These are phyloP conservation scores for Entomortierella lignicola DNA, from an alignment of 192 early-diverging fungal species.

Conservation along the genomic window DNA sequence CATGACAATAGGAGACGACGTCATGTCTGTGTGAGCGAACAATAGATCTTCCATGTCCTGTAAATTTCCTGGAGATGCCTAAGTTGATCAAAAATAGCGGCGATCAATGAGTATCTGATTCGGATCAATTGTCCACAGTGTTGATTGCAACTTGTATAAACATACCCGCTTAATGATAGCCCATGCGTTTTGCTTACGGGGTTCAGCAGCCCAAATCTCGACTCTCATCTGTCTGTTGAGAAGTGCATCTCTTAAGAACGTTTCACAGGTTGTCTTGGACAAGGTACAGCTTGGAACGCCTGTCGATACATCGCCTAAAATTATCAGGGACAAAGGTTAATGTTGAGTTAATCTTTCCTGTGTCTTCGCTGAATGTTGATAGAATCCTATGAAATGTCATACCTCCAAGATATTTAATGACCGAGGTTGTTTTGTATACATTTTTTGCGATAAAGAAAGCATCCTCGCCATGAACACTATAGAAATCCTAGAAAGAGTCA, in stretches of 20 bases:
- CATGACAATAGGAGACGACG: slow-evolving; percentile 83
- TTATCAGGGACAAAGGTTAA: no score
- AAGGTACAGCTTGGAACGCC: slow-evolving; percentile 85
- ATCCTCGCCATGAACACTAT: slow-evolving; percentile 90
- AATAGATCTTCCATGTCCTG: slow-evolving; percentile 92
- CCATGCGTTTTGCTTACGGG: slow-evolving; percentile 63
- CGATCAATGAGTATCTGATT: background rate
- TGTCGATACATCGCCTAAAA: slow-evolving; percentile 56
- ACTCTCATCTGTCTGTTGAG: slow-evolving; percentile 79
- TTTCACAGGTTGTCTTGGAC: slow-evolving; percentile 79
- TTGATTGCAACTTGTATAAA: no score
- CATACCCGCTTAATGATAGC: slow-evolving; percentile 51
- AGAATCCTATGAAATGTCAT: background rate
- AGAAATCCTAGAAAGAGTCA: slow-evolving; percentile 70
- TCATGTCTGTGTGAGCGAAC: slow-evolving; percentile 79
- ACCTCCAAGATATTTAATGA: slow-evolving; percentile 90
- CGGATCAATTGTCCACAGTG: background rate
- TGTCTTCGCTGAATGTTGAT: no score
- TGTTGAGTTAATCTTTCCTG: no score
- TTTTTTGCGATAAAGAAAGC: slow-evolving; percentile 86
- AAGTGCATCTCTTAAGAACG: slow-evolving; percentile 84
- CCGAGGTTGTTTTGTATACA: slow-evolving; percentile 92
- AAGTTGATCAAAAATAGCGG: background rate
- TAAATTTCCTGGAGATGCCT: slow-evolving; percentile 97
- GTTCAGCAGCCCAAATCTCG: slow-evolving; percentile 82